Evolutionary conservation across 768 basidiomycete species (phyloP), one percentile per base, ranked within the genome.

Genomic region (Kwoniella mangroviensis): DNA sequence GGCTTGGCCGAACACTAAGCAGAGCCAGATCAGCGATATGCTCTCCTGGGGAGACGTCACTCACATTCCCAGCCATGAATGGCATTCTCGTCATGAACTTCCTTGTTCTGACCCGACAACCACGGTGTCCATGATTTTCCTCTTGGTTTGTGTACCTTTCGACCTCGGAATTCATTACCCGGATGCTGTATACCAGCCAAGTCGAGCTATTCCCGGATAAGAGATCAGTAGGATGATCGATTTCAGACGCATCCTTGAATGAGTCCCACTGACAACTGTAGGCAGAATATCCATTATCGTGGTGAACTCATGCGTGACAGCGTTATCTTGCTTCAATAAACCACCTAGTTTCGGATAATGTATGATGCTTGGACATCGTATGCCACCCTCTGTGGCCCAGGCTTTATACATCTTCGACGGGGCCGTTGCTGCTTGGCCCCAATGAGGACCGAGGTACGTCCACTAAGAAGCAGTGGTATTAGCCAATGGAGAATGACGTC

Each of bases 241-340:
- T 6, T 34, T 34, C 6, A 7, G 34, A 26, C 5, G 4, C 26
- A 26, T 17, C 28, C 12, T 10, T 26, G 7, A 2, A 7, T 15
- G 19, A 57, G 28, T 6, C 6, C 26, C 51, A 63, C 62, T 63
- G 28, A 63, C 62, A 34, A 63, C 64, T 4, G 81, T 82, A 2
- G 80, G 81, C 10, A 77, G 42, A 17, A 82, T 70, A 58, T 82
- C 81, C 81, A 82, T 82, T 53, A 74, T 72, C 0, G 81, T 82
- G 3, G 81, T 76, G 68, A 82, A 82, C 12, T 73, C 72, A 51
- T 76, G 76, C 1, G 69, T 60, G n/a, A 73, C 52, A 2, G 28
- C 6, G 15, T 69, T 63, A 13, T 56, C 24, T 13, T 34, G 34
- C 17, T 53, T 15, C 2, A 42, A 19, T 15, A 56, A 2, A 15